A percentile compares a stretch with the other conserved stretches of the same genome.
Evolutionary conservation across 371 early-diverging fungal species (phyloP).

Genomic region (Chytridium lagenaria): DNA sequence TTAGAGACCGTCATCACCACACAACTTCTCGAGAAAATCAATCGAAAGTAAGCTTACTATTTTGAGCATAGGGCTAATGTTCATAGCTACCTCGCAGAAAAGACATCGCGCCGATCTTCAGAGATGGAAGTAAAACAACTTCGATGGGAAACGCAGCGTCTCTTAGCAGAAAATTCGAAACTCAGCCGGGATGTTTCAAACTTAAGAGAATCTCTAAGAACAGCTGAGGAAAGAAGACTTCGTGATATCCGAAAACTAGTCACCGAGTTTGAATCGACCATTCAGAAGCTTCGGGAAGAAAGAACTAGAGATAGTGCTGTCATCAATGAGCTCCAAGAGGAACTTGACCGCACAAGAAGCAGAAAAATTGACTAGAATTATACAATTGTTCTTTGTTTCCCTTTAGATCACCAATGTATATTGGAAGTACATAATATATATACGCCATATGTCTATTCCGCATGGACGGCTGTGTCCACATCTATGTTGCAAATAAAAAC

Average conservation of each 20-base stretch:
- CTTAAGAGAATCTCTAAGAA: neutral
- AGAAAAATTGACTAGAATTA: neutral
- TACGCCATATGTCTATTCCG: neutral
- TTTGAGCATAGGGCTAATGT: neutral
- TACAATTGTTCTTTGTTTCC: neutral
- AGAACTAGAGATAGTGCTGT: neutral
- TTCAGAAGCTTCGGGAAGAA: neutral
- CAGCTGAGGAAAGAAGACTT: neutral
- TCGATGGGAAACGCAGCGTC: slow-evolving; percentile 12
- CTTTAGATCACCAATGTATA: neutral
- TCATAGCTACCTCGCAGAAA: slow-evolving; percentile 13
- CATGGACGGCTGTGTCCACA: no score
- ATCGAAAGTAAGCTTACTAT: slow-evolving; percentile 53
- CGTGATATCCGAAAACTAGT: neutral
- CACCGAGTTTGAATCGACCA: slow-evolving; percentile 3
- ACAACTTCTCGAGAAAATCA: slow-evolving; percentile 63
- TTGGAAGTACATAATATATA: neutral
- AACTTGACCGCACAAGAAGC: neutral
- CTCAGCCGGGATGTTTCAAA: slow-evolving; percentile 4
- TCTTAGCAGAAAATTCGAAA: neutral
- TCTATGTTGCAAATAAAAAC: slow-evolving; percentile 39
- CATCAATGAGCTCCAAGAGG: slow-evolving; percentile 3
- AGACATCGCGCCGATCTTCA: neutral
- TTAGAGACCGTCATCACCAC: slow-evolving; percentile 68
- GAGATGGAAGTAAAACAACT: slow-evolving; percentile 17